These are phyloP conservation scores for Trichoderma virens DNA, from an alignment of 495 filamentous ascomycete species.

Conservation along the genomic window DNA sequence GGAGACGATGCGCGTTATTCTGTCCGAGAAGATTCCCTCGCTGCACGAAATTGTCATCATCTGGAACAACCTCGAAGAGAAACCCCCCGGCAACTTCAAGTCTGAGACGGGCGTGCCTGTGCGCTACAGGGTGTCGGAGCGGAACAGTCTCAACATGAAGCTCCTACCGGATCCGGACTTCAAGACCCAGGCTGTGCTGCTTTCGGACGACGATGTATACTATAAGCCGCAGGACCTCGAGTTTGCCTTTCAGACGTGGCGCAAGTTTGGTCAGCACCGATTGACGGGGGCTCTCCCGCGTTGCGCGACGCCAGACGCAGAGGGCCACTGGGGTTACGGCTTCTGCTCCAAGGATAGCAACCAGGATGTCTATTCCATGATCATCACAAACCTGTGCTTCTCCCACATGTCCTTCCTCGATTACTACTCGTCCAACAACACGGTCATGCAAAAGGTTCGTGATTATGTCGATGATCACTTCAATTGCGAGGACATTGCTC, in stretches of 20 bases:
- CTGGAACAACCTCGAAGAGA: conserved; percentile 15
- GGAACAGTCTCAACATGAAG: conserved; percentile 15
- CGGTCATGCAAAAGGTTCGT: conserved; percentile 13
- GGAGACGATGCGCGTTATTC: conserved; percentile 10
- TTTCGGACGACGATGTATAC: conserved; percentile 17
- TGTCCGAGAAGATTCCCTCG: conserved; percentile 14
- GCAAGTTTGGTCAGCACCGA: conserved; percentile 13
- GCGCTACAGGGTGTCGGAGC: conserved; percentile 14
- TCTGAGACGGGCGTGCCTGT: conserved; percentile 13
- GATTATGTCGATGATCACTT: conserved; percentile 16
- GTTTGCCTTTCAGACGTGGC: conserved; percentile 19
- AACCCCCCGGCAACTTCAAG: conserved; percentile 11
- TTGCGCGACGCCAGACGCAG: conserved; percentile 10
- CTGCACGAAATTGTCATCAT: conserved; percentile 18
- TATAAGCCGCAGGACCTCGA: conserved; percentile 16
- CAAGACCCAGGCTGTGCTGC: conserved; percentile 16
- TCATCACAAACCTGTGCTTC: conserved; percentile 17
- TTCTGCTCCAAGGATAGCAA: conserved; percentile 11
- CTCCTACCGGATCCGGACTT: conserved; percentile 14
- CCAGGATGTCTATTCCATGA: conserved; percentile 14
- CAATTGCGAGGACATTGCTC: conserved; percentile 19
- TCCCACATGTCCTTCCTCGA: conserved; percentile 17
- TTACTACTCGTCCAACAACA: conserved; percentile 17
- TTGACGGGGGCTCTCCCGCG: conserved; percentile 15
- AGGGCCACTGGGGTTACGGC: conserved; percentile 10